Conservation (phyloP, 148 eudicot genomes). For the Diospyros lotus region DNA sequence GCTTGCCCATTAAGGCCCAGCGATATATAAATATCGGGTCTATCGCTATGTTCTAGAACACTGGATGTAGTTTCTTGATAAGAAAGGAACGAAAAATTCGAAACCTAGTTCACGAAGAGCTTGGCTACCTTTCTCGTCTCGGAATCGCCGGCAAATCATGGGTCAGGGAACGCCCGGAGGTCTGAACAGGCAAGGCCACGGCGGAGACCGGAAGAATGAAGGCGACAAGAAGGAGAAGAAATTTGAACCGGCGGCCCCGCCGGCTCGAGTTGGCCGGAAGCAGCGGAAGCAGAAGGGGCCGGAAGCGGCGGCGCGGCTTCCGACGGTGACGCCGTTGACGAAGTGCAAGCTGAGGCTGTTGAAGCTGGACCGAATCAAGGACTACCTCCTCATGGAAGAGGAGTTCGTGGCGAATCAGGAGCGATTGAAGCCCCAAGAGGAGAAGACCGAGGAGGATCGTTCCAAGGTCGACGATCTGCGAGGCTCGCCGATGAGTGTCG, state of each 20-base stretch:
- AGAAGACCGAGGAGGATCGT: conserved; percentile 92
- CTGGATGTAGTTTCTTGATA: neutral
- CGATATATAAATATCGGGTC: neutral
- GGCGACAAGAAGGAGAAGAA: conserved; percentile 79
- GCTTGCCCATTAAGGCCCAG: neutral
- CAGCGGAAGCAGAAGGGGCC: conserved; percentile 85
- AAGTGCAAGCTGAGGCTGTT: conserved; percentile 84
- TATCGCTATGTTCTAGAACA: neutral
- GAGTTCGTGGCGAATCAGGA: conserved; percentile 96
- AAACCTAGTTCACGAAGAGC: neutral
- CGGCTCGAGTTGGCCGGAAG: conserved; percentile 83
- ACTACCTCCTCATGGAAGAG: conserved; percentile 86
- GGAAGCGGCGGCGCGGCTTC: conserved; percentile 74
- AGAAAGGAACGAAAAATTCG: neutral
- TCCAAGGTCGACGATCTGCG: conserved; percentile 85
- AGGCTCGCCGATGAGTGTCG: conserved; percentile 97
- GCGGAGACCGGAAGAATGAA: conserved; percentile 57
- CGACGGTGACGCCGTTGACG: conserved; percentile 64
- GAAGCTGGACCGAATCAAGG: conserved; percentile 80
- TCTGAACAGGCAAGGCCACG: conserved; percentile 50
- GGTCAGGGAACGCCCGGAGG: conserved; percentile 78
- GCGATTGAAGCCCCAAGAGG: conserved; percentile 87
- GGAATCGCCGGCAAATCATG: conserved; percentile 24
- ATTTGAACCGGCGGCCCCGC: conserved; percentile 85
- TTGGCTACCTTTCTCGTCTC: neutral